Conservation (phyloP, 345 rosid species). For the Heritiera littoralis region DNA sequence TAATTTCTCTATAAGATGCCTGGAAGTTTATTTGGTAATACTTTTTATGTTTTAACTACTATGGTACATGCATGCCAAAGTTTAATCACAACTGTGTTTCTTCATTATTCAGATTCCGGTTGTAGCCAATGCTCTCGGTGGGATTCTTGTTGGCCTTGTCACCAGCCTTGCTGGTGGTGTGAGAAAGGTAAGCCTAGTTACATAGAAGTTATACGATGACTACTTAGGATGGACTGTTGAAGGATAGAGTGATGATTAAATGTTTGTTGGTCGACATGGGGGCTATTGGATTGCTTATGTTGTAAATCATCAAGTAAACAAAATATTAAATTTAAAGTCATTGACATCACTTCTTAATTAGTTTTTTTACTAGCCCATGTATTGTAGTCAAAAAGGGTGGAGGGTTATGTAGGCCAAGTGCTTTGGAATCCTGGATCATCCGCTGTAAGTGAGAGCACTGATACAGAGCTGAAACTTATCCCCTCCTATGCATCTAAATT, state of each 20-base stretch:
- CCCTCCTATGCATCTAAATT: not conserved
- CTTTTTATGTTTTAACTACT: slow-evolving; percentile 5
- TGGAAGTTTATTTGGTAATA: not conserved
- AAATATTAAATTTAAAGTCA: not conserved
- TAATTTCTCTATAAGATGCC: not conserved
- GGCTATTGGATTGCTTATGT: not conserved
- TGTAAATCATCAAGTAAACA: slow-evolving; percentile 1
- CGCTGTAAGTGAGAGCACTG: not conserved
- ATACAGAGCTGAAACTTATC: not conserved
- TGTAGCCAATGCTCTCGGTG: slow-evolving; percentile 79
- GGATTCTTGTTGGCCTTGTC: slow-evolving; percentile 93
- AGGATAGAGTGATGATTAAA: not conserved
- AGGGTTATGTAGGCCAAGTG: not conserved
- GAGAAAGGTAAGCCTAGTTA: slow-evolving; percentile 62
- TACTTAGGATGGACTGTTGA: not conserved
- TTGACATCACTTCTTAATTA: not conserved
- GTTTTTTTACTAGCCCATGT: not conserved
- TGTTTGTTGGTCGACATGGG: not conserved
- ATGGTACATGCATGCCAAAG: not conserved
- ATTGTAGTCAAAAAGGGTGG: not conserved
- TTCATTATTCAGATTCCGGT: slow-evolving; percentile 69
- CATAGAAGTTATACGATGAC: not conserved
- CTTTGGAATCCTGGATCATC: not conserved
- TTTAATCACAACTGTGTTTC: not conserved
- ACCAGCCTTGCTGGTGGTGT: slow-evolving; percentile 98